Conservation (phyloP, 371 early-diverging fungal species). For the Batrachochytrium dendrobatidis region DNA sequence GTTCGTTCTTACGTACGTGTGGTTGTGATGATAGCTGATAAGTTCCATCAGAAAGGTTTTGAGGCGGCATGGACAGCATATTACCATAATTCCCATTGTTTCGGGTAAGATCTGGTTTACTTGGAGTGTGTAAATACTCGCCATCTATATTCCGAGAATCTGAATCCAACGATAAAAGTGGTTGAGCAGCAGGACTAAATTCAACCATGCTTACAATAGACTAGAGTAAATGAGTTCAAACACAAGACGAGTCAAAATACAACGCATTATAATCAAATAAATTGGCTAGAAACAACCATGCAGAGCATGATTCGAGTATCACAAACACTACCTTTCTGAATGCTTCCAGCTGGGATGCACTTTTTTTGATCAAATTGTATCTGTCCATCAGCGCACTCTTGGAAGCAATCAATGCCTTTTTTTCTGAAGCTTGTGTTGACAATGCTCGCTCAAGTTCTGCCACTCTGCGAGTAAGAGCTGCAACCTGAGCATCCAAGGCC, state of each 20-base stretch:
- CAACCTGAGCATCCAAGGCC: not conserved
- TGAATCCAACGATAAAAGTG: not conserved
- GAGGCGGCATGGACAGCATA: too few relatives aligned
- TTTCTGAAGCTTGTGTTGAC: conserved; percentile 18
- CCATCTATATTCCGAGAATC: conserved; percentile 1
- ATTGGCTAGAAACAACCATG: not conserved
- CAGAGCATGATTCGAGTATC: not conserved
- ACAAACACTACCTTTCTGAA: conserved; percentile 27
- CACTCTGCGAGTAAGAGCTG: conserved; percentile 1
- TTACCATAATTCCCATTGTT: too few relatives aligned
- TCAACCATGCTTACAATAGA: conserved; percentile 38
- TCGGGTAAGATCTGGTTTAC: too few relatives aligned
- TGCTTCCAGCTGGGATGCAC: conserved; percentile 30
- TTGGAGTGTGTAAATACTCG: too few relatives aligned
- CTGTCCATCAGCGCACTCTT: conserved; percentile 19
- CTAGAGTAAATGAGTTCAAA: conserved; percentile 6
- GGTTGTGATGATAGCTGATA: too few relatives aligned
- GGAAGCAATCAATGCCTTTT: conserved; percentile 17
- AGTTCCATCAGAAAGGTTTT: too few relatives aligned
- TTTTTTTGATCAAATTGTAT: conserved; percentile 28
- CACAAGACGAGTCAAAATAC: not conserved
- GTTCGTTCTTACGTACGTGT: too few relatives aligned
- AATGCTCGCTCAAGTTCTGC: conserved; percentile 21
- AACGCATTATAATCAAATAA: not conserved
- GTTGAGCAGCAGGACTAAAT: conserved; percentile 16